Evolutionary conservation across 345 rosid genomes (phyloP), one percentile per base, ranked within the genome.

Genomic region (Salix udensis): DNA sequence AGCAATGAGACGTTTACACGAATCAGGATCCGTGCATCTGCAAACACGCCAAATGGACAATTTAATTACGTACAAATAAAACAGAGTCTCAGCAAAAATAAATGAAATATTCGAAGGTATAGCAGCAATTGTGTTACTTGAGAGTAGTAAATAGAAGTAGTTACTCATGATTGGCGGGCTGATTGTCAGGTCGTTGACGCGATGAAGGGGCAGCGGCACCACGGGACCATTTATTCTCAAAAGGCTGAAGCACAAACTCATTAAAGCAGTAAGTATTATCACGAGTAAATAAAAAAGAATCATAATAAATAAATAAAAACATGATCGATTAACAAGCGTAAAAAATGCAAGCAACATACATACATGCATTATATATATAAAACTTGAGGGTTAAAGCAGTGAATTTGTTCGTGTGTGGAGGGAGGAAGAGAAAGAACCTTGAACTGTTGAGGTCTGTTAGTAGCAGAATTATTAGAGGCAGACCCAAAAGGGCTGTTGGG

Each of bases 1-100:
- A 58, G 60, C 76, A 77, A 93, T 90, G 74, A 85, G 2, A 42
- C 82, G 87, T 78, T 83, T 90, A 83, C 98, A 95, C 53, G 89
- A 79, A 36, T 89, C 91, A 23, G 93, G 97, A 87, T 93, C 96
- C 9, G 89, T 89, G 90, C 98, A 95, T 67, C 97, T 94, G 77
- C 71, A 67, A 9, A 83, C 26, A 68, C 31, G n/a, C 76, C 65
- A 46, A 78, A 64, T 67, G 18, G 62, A 76, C 6, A 62, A 4
- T 46, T 46, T 46, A 46, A 46, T 46, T 46, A 14, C 16, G 50
- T 46, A 46, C 50, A 46, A 46, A 12, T 46, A 46, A 46, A 46
- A 46, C 15, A 46, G 16, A 44, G 50, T 46, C 50, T 46, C 44
- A 46, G 18, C 4, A 46, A 46, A 13, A 46, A 46, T 40, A 46